Conservation (phyloP, 2,329 filamentous ascomycete species). For the Xylariaceae sp. region DNA sequence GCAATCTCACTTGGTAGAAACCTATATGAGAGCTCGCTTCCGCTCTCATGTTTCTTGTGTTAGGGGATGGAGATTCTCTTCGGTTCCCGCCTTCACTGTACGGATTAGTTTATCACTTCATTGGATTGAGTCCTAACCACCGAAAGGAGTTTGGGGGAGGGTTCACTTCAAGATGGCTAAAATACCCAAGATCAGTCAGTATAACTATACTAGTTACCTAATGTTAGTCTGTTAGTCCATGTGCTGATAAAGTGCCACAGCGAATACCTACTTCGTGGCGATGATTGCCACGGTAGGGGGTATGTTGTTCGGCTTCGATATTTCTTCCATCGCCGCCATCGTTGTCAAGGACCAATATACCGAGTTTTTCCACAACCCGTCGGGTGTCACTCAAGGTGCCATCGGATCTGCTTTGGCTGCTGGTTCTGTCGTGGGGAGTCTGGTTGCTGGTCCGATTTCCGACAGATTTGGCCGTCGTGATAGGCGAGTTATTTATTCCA, state of each 20-base stretch:
- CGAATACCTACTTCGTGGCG: slow-evolving; percentile 32
- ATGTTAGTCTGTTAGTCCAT: neutral
- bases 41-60: slow-evolving; percentile 8
- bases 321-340: slow-evolving; percentile 54
- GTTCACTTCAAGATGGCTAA: slow-evolving; percentile 26
- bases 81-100: slow-evolving; percentile 3
- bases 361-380: slow-evolving; percentile 46
- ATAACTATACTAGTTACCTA: neutral
- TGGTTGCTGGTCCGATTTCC: slow-evolving; percentile 44
- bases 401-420: slow-evolving; percentile 49
- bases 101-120: neutral
- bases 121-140: slow-evolving; percentile 5
- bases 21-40: slow-evolving; percentile 23
- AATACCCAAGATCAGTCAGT: slow-evolving; percentile 30
- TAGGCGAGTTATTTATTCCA: slow-evolving; percentile 17
- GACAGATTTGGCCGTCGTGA: slow-evolving; percentile 45
- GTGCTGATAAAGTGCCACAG: slow-evolving; percentile 12
- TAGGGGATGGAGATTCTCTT: slow-evolving; percentile 1
- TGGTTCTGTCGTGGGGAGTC: slow-evolving; percentile 46
- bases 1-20: slow-evolving; percentile 17
- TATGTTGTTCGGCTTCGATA: slow-evolving; percentile 49
- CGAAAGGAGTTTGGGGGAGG: slow-evolving; percentile 14
- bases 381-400: slow-evolving; percentile 44
- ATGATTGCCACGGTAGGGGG: slow-evolving; percentile 30
- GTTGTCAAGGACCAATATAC: slow-evolving; percentile 48